These are phyloP conservation scores for Cadophora malorum DNA, from an alignment of 2,329 filamentous ascomycete genomes.

Conservation along the genomic window DNA sequence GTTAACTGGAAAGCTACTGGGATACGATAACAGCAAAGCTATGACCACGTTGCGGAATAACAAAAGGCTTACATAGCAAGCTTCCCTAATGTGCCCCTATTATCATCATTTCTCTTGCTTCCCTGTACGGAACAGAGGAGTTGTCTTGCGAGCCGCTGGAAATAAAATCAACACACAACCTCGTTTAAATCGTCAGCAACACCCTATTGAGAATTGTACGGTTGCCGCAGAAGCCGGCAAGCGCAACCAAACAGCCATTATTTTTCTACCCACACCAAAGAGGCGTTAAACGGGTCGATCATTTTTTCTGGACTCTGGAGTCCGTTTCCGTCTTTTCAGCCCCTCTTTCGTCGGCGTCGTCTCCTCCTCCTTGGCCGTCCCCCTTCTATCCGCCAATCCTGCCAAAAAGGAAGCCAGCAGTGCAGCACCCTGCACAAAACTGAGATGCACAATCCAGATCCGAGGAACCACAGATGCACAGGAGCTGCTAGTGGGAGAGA, in stretches of 20 bases:
- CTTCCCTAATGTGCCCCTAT: not conserved
- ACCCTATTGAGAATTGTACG: not conserved
- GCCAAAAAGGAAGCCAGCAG: slow-evolving; percentile 15
- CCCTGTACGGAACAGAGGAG: not conserved
- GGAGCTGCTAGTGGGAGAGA: slow-evolving; percentile 10
- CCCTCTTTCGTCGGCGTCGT: not conserved
- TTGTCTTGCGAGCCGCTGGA: not conserved
- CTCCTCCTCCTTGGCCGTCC: slow-evolving; percentile 9
- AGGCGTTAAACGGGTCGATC: slow-evolving; percentile 1
- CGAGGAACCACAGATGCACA: slow-evolving; percentile 22
- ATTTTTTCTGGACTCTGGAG: not conserved
- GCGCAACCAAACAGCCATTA: slow-evolving; percentile 6
- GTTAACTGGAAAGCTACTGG: not conserved
- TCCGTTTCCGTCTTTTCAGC: slow-evolving; percentile 11
- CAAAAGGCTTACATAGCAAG: not conserved
- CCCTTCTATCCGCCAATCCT: slow-evolving; percentile 15
- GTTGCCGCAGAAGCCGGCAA: not conserved
- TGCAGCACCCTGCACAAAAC: slow-evolving; percentile 14
- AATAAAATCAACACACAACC: slow-evolving; percentile 9
- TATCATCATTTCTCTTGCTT: not conserved
- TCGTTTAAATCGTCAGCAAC: not conserved
- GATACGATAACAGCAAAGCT: not conserved
- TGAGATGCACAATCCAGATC: slow-evolving; percentile 23
- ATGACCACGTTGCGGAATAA: not conserved
- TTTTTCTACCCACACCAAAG: not conserved